Evolutionary conservation across 495 filamentous ascomycete species (phyloP), one percentile per base, ranked within the genome.

Genomic region (Collariella sp.): DNA sequence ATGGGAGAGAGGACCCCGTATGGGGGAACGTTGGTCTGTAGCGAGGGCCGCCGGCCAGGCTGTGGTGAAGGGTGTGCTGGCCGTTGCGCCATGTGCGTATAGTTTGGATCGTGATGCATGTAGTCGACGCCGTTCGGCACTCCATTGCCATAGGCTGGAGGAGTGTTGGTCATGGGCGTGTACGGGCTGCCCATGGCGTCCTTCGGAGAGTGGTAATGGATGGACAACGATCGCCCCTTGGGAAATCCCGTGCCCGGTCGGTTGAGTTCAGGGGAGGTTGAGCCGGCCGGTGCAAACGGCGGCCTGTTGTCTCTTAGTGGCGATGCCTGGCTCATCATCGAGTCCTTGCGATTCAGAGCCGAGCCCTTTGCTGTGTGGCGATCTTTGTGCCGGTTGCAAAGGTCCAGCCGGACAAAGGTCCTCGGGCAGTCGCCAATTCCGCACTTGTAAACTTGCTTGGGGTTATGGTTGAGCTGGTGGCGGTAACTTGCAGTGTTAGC

Each of bases 361-460:
- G 91, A 97, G 43, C 91, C 93, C 62, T 89, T 86, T 55, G 89
- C 91, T n/a, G 89, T 95, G 69, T 98, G 93, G 52, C 93, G 83
- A 66, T 96, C 93, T 64, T 87, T 84, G 75, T 98, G 93, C 23
- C 93, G 84, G 58, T 90, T 82, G 62, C 94, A 95, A 44, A 98
- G 79, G 65, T 98, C 93, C 60, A 96, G 89, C 61, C 93, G 82
- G 54, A 97, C 93, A 71, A 98, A 98, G 48, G 83, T 83, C 41
- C 91, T 86, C 54, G 83, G 79, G 67, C 93, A 98, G 58, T 90
- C 89, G 33, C 88, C 89, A 63, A 89, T 96, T 66, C 95, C 88
- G 76, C 93, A 98, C 67, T 81, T 83, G 66, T 94, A 98, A 33
- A 97, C 95, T 63, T 94, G 87, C 70, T 98, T 97, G 7, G 91